These are phyloP conservation scores for Starmerella ratchasimensis DNA, from an alignment of 805 yeast species.

Conservation along the genomic window DNA sequence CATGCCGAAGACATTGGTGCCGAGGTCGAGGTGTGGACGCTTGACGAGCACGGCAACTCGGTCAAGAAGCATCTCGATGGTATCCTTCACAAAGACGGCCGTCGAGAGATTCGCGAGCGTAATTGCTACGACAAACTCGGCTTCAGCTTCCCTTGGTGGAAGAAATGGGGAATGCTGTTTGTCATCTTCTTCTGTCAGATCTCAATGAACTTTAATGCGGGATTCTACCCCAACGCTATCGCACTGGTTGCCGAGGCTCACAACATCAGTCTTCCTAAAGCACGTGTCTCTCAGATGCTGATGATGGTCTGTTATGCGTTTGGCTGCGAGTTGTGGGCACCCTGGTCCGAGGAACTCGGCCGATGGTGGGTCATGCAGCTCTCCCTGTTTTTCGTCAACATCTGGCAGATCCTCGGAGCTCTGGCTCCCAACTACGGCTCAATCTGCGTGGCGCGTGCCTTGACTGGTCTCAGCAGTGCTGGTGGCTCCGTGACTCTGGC, in stretches of 20 bases:
- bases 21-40: conserved; percentile 10
- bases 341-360: conserved; percentile 55
- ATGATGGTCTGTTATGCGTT: conserved; percentile 44
- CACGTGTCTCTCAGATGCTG: conserved; percentile 37
- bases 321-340: conserved; percentile 47
- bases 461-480: conserved; percentile 47
- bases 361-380: conserved; percentile 42
- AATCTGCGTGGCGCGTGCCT: conserved; percentile 42
- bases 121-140: conserved; percentile 31
- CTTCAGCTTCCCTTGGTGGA: conserved; percentile 25
- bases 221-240: conserved; percentile 30
- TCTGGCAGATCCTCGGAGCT: conserved; percentile 41
- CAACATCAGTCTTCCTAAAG: conserved; percentile 30
- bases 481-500: conserved; percentile 48
- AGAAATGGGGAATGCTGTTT: conserved; percentile 29
- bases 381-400: conserved; percentile 35
- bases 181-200: conserved; percentile 30
- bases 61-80: conserved; percentile 10
- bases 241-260: conserved; percentile 33
- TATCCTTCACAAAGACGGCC: conserved; percentile 15
- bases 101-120: conserved; percentile 22
- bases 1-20: conserved; percentile 13
- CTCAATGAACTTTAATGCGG: conserved; percentile 32
- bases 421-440: conserved; percentile 42
- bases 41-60: conserved; percentile 8